Conservation (phyloP, 345 rosid genomes). For the Linum usitatissimum region DNA sequence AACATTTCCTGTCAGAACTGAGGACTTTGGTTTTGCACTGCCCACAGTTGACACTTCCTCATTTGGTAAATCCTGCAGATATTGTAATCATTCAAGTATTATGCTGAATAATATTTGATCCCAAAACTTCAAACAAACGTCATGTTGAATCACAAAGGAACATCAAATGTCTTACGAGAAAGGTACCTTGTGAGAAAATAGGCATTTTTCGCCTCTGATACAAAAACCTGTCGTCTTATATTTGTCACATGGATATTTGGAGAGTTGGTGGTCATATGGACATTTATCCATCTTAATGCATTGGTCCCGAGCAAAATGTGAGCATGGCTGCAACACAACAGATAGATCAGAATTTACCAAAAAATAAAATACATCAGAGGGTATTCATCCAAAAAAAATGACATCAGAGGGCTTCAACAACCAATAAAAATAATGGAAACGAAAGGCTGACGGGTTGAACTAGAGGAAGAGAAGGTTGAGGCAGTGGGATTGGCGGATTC, state of each 20-base stretch:
- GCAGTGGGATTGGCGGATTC: neutral
- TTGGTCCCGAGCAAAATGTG: slow-evolving; percentile 64
- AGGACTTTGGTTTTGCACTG: slow-evolving; percentile 19
- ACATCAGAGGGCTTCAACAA: no score
- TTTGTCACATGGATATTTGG: slow-evolving; percentile 67
- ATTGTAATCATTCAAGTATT: neutral
- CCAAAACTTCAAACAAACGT: neutral
- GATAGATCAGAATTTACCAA: no score
- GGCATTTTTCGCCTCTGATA: slow-evolving; percentile 56
- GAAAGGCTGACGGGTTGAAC: neutral
- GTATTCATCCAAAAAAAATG: no score
- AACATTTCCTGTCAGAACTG: slow-evolving; percentile 14
- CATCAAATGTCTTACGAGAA: neutral
- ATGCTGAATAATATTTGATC: no score
- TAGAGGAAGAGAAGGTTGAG: neutral
- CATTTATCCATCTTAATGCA: slow-evolving; percentile 92
- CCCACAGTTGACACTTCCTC: slow-evolving; percentile 22
- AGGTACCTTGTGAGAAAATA: slow-evolving; percentile 85
- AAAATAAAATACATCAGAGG: slow-evolving; percentile 1
- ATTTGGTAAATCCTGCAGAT: slow-evolving; percentile 21
- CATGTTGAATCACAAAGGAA: neutral
- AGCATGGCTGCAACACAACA: slow-evolving; percentile 66
- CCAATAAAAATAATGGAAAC: neutral
- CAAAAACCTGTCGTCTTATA: slow-evolving; percentile 48
- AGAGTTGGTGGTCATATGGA: slow-evolving; percentile 83